Conservation (phyloP, 768 basidiomycete species). For the Guyanaporus albipodus region DNA sequence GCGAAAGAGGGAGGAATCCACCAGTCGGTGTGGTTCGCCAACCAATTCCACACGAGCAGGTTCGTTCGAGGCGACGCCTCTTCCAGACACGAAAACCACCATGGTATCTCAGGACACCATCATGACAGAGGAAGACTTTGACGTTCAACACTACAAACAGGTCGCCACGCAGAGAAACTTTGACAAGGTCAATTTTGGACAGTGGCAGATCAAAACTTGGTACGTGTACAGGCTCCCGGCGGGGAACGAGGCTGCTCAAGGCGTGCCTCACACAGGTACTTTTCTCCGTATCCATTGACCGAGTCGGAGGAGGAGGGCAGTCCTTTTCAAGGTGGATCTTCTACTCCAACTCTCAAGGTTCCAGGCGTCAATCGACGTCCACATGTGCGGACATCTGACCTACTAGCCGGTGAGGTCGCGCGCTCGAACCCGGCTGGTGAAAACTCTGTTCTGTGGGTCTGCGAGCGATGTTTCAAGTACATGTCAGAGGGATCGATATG, state of each 20-base stretch:
- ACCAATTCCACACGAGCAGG: conserved; percentile 22
- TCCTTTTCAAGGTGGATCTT: conserved; percentile 22
- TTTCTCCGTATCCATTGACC: conserved; percentile 83
- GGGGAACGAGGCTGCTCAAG: not conserved
- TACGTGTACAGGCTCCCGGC: conserved; percentile 39
- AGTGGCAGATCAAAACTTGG: conserved; percentile 89
- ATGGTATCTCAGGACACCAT: conserved; percentile 29
- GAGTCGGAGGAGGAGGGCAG: conserved; percentile 63
- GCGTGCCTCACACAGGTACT: conserved; percentile 58
- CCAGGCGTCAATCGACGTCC: conserved; percentile 54
- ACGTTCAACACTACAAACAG: conserved; percentile 63
- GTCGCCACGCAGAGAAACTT: conserved; percentile 76
- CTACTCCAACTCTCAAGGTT: conserved; percentile 36
- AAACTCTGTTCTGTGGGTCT: conserved; percentile 69
- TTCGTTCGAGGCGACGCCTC: conserved; percentile 11
- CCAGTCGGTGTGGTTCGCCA: conserved; percentile 15
- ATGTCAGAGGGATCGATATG: conserved; percentile 72
- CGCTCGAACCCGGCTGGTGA: conserved; percentile 44
- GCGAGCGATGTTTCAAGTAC: conserved; percentile 96
- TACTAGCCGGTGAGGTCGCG: conserved; percentile 60
- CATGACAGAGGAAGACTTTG: conserved; percentile 68
- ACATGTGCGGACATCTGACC: conserved; percentile 70
- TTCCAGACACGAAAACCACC: conserved; percentile 12
- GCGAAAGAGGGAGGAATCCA: conserved; percentile 25
- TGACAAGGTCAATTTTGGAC: conserved; percentile 80